These are phyloP conservation scores for Ceratocystis lukuohia DNA, from an alignment of 2,329 filamentous ascomycete genomes.

Conservation along the genomic window DNA sequence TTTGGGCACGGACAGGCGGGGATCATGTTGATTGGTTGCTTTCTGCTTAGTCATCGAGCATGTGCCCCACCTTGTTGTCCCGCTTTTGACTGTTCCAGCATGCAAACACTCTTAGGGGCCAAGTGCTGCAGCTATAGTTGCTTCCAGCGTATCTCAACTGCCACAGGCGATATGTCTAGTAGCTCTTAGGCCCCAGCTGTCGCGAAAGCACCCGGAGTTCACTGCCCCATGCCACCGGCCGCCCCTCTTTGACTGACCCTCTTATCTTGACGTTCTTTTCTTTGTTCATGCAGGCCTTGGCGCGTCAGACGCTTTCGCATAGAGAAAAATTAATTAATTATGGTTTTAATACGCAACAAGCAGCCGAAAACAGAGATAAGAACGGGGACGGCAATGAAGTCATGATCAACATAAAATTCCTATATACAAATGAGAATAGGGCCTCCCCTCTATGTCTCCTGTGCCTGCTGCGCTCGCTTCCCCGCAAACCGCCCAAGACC, in stretches of 20 bases:
- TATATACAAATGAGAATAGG: too few species aligned
- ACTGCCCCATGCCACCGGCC: background rate
- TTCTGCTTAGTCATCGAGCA: constrained; percentile 10
- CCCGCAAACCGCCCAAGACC: constrained; percentile 15
- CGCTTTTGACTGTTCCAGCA: background rate
- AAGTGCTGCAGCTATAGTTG: too few species aligned
- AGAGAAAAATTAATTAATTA: background rate
- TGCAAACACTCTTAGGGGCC: too few species aligned
- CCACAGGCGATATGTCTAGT: too few species aligned
- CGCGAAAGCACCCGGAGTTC: too few species aligned
- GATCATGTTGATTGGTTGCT: constrained; percentile 11
- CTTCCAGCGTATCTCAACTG: too few species aligned
- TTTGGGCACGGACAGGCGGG: constrained; percentile 14
- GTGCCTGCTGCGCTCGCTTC: constrained; percentile 4
- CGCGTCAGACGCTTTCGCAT: constrained; percentile 1
- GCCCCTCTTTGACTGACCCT: background rate
- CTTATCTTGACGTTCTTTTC: background rate
- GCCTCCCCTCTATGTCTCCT: background rate
- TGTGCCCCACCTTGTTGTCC: constrained; percentile 11
- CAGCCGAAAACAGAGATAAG: too few species aligned
- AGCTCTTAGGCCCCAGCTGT: background rate
- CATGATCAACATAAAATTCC: too few species aligned
- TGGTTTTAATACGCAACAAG: background rate
- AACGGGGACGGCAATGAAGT: too few species aligned
- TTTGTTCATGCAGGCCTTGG: background rate